Conservation (phyloP, 805 yeast genomes). For the Jamesozyma rosinii region DNA sequence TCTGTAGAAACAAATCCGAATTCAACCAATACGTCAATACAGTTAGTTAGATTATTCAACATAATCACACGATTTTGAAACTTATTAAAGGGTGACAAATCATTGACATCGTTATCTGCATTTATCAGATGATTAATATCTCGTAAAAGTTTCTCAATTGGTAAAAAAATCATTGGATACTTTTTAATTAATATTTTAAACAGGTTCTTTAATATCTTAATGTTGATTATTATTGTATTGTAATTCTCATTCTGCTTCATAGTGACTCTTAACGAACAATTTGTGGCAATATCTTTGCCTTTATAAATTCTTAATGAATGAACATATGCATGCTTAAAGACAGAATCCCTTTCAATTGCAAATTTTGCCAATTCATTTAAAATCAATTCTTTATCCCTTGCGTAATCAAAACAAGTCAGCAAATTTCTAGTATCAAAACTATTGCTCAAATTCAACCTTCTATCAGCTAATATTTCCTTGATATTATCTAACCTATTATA, state of each 20-base stretch:
- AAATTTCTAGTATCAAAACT: slow-evolving; percentile 18
- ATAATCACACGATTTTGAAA: slow-evolving; percentile 1
- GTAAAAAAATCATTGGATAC: slow-evolving; percentile 19
- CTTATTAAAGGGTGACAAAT: background rate
- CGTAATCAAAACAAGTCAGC: slow-evolving; percentile 39
- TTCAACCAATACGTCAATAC: slow-evolving; percentile 10
- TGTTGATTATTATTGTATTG: slow-evolving; percentile 2
- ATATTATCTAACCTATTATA: slow-evolving; percentile 60
- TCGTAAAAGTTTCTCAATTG: slow-evolving; percentile 12
- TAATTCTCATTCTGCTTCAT: background rate
- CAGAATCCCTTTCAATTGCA: slow-evolving; percentile 6
- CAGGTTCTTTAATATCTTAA: slow-evolving; percentile 15
- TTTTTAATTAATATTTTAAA: slow-evolving; percentile 11
- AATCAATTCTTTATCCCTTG: slow-evolving; percentile 30
- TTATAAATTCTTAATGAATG: slow-evolving; percentile 17
- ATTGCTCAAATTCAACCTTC: slow-evolving; percentile 39
- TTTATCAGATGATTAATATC: slow-evolving; percentile 3
- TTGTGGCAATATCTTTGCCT: slow-evolving; percentile 3
- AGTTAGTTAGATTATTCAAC: slow-evolving; percentile 8
- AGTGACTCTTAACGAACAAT: slow-evolving; percentile 6
- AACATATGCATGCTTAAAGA: slow-evolving; percentile 10
- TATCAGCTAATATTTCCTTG: slow-evolving; percentile 39
- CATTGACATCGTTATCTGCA: background rate
- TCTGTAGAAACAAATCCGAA: slow-evolving; percentile 4
- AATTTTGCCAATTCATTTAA: slow-evolving; percentile 12